These are phyloP conservation scores for Paulownia fortunei DNA, from an alignment of 257 asterid genomes.

Conservation along the genomic window DNA sequence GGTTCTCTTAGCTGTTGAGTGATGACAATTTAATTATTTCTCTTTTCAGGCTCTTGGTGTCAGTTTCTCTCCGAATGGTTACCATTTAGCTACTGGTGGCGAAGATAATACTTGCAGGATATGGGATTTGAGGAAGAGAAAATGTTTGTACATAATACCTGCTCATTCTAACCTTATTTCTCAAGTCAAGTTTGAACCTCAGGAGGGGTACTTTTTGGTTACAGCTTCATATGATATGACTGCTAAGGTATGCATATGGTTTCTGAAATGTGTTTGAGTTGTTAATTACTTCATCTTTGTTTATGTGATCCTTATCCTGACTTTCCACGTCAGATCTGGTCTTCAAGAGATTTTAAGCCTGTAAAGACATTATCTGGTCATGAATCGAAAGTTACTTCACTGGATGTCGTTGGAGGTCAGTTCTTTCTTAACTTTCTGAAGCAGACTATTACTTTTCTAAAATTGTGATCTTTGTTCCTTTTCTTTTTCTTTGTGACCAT, in stretches of 20 bases:
- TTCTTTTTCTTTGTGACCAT: not conserved
- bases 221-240: conserved; percentile 91
- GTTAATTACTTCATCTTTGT: not conserved
- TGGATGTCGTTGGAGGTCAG: conserved; percentile 81
- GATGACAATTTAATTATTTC: conserved; percentile 1
- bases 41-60: conserved; percentile 71
- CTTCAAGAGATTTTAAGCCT: conserved; percentile 87
- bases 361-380: conserved; percentile 82
- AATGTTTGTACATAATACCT: conserved; percentile 74
- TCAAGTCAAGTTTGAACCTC: conserved; percentile 94
- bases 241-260: conserved; percentile 65
- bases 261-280: not conserved
- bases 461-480: not conserved
- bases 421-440: conserved; percentile 20
- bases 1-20: not conserved
- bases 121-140: conserved; percentile 93
- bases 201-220: conserved; percentile 88
- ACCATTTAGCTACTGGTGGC: conserved; percentile 94
- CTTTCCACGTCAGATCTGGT: conserved; percentile 70
- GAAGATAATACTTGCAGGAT: conserved; percentile 97
- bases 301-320: conserved; percentile 22
- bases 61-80: conserved; percentile 93
- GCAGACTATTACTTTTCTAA: not conserved
- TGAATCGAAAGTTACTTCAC: conserved; percentile 84
- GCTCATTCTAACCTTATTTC: conserved; percentile 93